Evolutionary conservation across 148 eudicot species (phyloP), one percentile per base, ranked within the genome.

Genomic region (Camellia lanceoleosa): DNA sequence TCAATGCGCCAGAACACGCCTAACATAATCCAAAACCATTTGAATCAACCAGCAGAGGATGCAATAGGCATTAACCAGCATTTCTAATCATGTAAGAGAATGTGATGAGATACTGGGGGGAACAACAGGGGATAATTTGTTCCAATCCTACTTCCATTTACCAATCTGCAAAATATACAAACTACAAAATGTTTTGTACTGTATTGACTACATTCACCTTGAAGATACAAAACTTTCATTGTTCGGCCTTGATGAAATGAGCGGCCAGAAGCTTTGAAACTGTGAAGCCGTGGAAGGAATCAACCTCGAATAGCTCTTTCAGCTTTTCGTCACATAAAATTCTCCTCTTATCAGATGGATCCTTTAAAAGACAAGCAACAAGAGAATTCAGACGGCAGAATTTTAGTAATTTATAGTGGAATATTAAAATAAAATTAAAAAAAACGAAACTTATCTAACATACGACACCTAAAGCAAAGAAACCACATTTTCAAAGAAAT

Each of bases 251-350:
- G 64, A 88, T 67, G 73, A 93, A 86, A 86, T 93, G 97, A 14
- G 81, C 75, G 4, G 85, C 59, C 7, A 93, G 82, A 59, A 88
- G 89, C 70, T 93, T 91, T 0, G 95, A 80, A 74, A 91, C 92
- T 0, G 82, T 77, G 79, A 93, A 86, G 74, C 93, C 91, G 66
- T 68, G 66, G 82, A 91, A 91, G 18, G 90, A 76, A 71, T 93
- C 95, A 0, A 91, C 89, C 69, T 89, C 80, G 65, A 93, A 87
- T 67, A 93, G 92, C 85, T 91, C 97, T 85, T 89, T 90, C 80
- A 93, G 87, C 90, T 91, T 93, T 82, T 88, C 92, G n/a, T 93
- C 95, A 13, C 95, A 90, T 77, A 93, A 23, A 52, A 93, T 85
- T 56, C 74, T 88, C 85, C 87, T 87, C 84, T 82, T 88, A 75